These are phyloP conservation scores for Dunaliella primolecta DNA, from an alignment of 139 green algal genomes.

Conservation along the genomic window DNA sequence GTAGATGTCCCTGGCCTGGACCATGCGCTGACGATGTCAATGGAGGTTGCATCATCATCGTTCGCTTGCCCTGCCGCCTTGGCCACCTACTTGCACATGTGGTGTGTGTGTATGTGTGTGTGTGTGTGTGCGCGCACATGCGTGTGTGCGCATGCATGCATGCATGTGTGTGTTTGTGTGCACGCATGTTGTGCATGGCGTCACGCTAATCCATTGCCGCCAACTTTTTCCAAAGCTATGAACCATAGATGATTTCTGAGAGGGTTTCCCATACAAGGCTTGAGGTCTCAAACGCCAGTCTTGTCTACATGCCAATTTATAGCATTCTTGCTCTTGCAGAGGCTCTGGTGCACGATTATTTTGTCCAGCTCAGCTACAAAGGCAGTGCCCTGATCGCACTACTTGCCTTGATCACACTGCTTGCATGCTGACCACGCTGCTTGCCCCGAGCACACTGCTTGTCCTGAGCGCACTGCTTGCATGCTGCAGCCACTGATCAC, in stretches of 20 bases:
- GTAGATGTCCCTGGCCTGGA: background rate
- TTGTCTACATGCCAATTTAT: background rate
- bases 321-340: too few species aligned
- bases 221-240: background rate
- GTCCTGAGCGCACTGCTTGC: too few species aligned
- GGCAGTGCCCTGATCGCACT: too few species aligned
- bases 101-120: background rate
- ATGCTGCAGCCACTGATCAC: too few species aligned
- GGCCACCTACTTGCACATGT: too few species aligned
- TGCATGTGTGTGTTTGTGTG: background rate
- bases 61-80: background rate
- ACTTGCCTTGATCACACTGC: too few species aligned
- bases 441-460: too few species aligned
- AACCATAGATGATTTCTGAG: background rate
- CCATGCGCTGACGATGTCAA: background rate
- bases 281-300: background rate
- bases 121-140: background rate
- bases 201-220: background rate
- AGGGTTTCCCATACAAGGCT: too few species aligned
- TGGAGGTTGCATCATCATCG: background rate
- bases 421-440: too few species aligned
- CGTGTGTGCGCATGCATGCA: background rate
- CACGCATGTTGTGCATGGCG: background rate
- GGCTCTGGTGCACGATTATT: too few species aligned
- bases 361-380: too few species aligned